Evolutionary conservation across 495 filamentous ascomycete species (phyloP).

Genomic region (Aspergillus nidulans): DNA sequence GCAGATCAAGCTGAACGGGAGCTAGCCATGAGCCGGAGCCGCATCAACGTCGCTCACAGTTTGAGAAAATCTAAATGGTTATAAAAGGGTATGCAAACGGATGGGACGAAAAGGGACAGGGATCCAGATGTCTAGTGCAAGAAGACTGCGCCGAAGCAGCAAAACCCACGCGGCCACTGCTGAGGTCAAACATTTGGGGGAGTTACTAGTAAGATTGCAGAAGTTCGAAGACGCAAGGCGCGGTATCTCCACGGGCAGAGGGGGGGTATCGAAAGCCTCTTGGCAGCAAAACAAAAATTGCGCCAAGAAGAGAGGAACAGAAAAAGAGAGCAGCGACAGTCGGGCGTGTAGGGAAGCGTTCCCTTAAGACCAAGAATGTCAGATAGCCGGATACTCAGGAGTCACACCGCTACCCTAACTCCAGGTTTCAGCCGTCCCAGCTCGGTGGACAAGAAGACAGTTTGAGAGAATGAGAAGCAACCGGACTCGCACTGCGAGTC

Average conservation of each 20-base stretch:
- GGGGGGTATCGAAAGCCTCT: conserved; percentile 20
- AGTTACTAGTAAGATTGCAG: conserved; percentile 9
- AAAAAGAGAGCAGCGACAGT: conserved; percentile 25
- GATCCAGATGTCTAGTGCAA: conserved; percentile 18
- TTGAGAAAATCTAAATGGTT: conserved; percentile 18
- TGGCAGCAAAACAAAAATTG: conserved; percentile 14
- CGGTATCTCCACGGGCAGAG: conserved; percentile 24
- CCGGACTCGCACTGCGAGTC: conserved; percentile 5
- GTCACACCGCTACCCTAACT: conserved; percentile 28
- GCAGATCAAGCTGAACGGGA: background rate
- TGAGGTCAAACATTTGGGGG: conserved; percentile 7
- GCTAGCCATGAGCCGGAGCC: conserved; percentile 19
- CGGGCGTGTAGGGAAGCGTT: conserved; percentile 46
- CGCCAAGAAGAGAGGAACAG: conserved; percentile 17
- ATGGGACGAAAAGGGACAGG: conserved; percentile 8
- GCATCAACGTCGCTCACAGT: conserved; percentile 10
- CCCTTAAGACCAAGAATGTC: conserved; percentile 55
- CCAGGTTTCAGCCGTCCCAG: conserved; percentile 52
- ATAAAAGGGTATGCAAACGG: conserved; percentile 5
- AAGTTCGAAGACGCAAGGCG: conserved; percentile 26
- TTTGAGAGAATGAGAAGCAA: background rate
- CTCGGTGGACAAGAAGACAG: conserved; percentile 42
- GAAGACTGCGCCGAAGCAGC: conserved; percentile 6
- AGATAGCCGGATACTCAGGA: conserved; percentile 52
- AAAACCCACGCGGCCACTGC: conserved; percentile 1